phyloP scores from a whole-genome alignment of 1,284 basidiomycete species.

The Neolentinus lepideus region DNA sequence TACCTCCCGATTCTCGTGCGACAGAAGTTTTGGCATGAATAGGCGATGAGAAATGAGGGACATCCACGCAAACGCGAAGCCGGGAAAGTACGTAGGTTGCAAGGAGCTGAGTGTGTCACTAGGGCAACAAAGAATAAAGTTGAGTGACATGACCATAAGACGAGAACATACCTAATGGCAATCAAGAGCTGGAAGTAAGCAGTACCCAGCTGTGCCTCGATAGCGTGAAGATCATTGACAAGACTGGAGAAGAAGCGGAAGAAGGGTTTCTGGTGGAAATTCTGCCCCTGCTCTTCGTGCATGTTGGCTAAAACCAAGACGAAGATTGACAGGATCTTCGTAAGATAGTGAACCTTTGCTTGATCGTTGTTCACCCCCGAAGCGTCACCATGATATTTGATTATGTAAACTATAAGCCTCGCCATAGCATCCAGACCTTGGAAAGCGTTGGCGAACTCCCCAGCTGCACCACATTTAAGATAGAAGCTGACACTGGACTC shows the following conservation, averaged over 20 bases:
- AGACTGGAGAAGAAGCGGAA: constrained; percentile 98
- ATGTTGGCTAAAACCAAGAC: constrained; percentile 92
- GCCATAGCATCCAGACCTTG: constrained; percentile 95
- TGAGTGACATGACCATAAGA: neutral
- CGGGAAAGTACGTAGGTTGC: constrained; percentile 95
- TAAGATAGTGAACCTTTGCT: constrained; percentile 94
- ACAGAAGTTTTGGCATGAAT: constrained; percentile 95
- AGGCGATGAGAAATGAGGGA: constrained; percentile 92
- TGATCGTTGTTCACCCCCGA: constrained; percentile 85
- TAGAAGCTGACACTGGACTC: constrained; percentile 93
- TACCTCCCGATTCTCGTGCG: constrained; percentile 79
- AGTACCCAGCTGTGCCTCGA: constrained; percentile 78
- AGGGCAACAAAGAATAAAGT: constrained; percentile 11
- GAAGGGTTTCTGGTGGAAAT: constrained; percentile 98
- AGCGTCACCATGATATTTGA: constrained; percentile 98
- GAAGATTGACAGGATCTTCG: constrained; percentile 97
- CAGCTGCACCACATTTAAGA: constrained; percentile 76
- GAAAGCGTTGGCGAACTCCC: constrained; percentile 77
- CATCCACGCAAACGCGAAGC: constrained; percentile 98
- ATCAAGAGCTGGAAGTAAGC: constrained; percentile 89
- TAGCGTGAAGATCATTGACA: constrained; percentile 83
- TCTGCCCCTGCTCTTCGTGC: constrained; percentile 88
- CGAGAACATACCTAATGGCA: constrained; percentile 65
- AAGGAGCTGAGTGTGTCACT: constrained; percentile 95
- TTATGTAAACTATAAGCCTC: constrained; percentile 93